Evolutionary conservation across 768 basidiomycete species (phyloP), one percentile per base, ranked within the genome.

Genomic region (Lactifluus rugatus): DNA sequence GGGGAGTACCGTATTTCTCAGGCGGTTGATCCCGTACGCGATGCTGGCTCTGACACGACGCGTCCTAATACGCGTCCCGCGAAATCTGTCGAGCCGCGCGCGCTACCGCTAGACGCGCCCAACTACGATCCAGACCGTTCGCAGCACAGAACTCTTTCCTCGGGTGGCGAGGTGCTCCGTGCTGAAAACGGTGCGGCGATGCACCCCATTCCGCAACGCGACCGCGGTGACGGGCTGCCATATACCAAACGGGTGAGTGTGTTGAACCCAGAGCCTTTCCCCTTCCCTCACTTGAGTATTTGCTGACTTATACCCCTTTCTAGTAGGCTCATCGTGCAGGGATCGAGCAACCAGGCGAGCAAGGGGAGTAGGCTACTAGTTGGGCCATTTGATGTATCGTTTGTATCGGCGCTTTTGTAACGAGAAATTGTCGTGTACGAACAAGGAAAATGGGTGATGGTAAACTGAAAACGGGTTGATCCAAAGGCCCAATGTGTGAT

Each of bases 1-100:
- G 53, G 58, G 58, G 58, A 56, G 28, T 47, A 60, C 28, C 58
- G 54, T n/a, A 39, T 60, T 9, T 39, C 21, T 5, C 58, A 60
- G 21, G 42, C 58, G 36, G 54, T 46, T 17, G 36, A 55, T 2
- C 28, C 58, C 41, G 44, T 39, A 36, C 53, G 42, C 14, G 10
- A 17, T 14, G 31, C 32, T 2, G 37, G 48, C 23, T 25, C 47
- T 10, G 16, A 17, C 28, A 46, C 48, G 39, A 7, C 45, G 39
- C 31, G 14, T 4, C 42, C 14, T 0, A 28, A 49, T 19, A 4
- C 31, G 4, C 56, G 23, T 25, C 2, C 2, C 37, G 28, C 39
- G 23, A 17, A 16, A 23, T 9, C 17, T 3, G 19, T 47, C 13
- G 54, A 60, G 26, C 23, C 42, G 19, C 48, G 36, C 34, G 10